Percentiles rank a stretch among this genome's conserved stretches.
Conservation (phyloP, 2,329 filamentous ascomycete genomes). For the Pseudonectria buxi region DNA sequence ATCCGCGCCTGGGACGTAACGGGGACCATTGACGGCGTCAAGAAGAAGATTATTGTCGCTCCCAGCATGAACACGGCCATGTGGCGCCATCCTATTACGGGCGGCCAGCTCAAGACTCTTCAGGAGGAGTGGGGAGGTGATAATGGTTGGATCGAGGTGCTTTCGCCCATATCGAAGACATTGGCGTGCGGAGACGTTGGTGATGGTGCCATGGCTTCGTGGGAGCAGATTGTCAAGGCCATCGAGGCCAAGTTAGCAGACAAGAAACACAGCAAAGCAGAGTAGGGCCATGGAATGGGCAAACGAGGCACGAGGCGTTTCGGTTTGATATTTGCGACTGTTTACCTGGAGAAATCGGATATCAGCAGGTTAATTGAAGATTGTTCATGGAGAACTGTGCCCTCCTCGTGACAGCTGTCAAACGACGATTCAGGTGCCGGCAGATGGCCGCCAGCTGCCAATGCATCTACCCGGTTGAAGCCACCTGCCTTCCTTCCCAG, state of each 20-base stretch:
- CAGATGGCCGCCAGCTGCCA: too few relatives aligned
- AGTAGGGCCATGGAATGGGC: conserved; percentile 6
- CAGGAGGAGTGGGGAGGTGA: conserved; percentile 65
- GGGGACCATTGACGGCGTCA: conserved; percentile 49
- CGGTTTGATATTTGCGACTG: too few relatives aligned
- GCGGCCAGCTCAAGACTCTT: conserved; percentile 61
- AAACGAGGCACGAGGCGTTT: too few relatives aligned
- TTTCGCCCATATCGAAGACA: conserved; percentile 66
- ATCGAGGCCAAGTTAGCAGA: conserved; percentile 48
- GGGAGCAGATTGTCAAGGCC: conserved; percentile 63
- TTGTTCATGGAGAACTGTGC: too few relatives aligned
- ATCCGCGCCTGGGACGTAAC: conserved; percentile 82
- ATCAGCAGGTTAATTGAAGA: too few relatives aligned
- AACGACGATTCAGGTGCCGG: too few relatives aligned
- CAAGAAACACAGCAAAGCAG: conserved; percentile 2
- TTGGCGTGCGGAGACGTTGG: conserved; percentile 83
- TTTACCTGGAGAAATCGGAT: too few relatives aligned
- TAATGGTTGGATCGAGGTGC: conserved; percentile 53
- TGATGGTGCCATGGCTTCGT: conserved; percentile 75
- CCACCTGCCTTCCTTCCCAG: too few relatives aligned
- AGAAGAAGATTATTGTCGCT: conserved; percentile 67
- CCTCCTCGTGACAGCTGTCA: too few relatives aligned
- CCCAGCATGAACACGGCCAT: conserved; percentile 86
- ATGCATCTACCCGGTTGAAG: too few relatives aligned
- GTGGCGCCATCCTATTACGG: conserved; percentile 81